These are phyloP conservation scores for Exophiala sideris DNA, from an alignment of 2,329 filamentous ascomycete species.

Conservation along the genomic window DNA sequence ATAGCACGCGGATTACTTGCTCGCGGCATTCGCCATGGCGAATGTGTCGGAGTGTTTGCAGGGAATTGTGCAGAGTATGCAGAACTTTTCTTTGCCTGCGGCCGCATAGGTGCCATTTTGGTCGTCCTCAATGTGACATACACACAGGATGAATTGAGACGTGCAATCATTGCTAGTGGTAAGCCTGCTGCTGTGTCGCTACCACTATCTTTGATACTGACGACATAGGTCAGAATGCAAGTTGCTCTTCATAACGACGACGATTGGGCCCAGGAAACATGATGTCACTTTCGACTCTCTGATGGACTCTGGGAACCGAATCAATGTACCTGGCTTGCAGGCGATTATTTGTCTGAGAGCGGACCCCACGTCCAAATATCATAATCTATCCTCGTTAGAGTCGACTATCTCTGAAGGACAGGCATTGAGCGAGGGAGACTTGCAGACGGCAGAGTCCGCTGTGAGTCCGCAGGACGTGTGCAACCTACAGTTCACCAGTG, in stretches of 20 bases:
- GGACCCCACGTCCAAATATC: no score
- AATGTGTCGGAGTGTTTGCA: slow-evolving; percentile 72
- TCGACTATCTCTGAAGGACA: no score
- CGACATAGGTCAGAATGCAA: no score
- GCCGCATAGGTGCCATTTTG: slow-evolving; percentile 62
- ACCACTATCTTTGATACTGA: no score
- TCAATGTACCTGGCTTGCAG: no score
- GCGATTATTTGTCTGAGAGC: no score
- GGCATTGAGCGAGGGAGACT: no score
- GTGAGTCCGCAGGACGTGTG: slow-evolving; percentile 49
- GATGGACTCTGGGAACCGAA: no score
- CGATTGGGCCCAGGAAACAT: no score
- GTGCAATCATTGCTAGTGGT: slow-evolving; percentile 69
- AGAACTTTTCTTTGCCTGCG: slow-evolving; percentile 69
- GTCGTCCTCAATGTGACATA: slow-evolving; percentile 82
- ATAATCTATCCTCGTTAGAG: no score
- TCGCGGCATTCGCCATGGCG: slow-evolving; percentile 64
- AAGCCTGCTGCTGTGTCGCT: slow-evolving; percentile 25
- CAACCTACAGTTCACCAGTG: slow-evolving; percentile 71
- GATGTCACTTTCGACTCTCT: no score
- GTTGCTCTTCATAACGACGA: no score
- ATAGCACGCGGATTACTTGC: slow-evolving; percentile 64
- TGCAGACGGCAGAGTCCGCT: neutral
- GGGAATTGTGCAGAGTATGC: slow-evolving; percentile 57
- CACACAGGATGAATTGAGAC: slow-evolving; percentile 67